Evolutionary conservation across 148 eudicot genomes (phyloP), one percentile per base, ranked within the genome.

Genomic region (Pouteria glomerata): DNA sequence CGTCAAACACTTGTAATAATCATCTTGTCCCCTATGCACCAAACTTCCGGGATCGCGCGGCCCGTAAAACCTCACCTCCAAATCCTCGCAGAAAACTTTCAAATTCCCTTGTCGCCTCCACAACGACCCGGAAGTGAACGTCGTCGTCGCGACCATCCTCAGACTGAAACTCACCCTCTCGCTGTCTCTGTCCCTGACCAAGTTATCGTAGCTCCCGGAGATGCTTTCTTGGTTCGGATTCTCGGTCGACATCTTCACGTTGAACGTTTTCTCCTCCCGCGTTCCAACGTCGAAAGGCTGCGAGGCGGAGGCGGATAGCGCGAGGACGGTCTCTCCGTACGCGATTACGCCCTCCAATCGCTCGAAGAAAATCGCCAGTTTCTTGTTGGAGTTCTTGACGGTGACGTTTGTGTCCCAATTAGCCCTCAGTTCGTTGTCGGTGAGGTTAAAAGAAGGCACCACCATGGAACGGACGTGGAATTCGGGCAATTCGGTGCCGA

Each of bases 391-490:
- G 51, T 63, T 63, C n/a, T 12, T 42, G 19, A 63, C 51, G 3
- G 48, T 41, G 12, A 63, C 15, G 16, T 63, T 63, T 18, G 51
- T 51, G 21, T 63, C 68, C 68, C 68, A 63, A 0, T 24, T 63
- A 0, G 68, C 68, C 8, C 3, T 41, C 8, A 41, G n/a, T 1
- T 18, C 3, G 0, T 6, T 12, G n/a, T 11, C 8, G 5, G 68
- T 10, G 31, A 24, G 10, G n/a, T 63, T 41, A 33, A 63, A 41
- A 1, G 18, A 10, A 8, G 68, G 68, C 2, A 63, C 68, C 2
- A 18, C 1, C 16, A 63, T 3, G 8, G 68, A 41, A 2, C 42
- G 18, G 1, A 63, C 51, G 4, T 1, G 13, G 33, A 63, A 42
- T 1, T 10, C n/a, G 0, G 51, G 30, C 27, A 18, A 3, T 18